These are phyloP conservation scores for Cryphonectria parasitica DNA, from an alignment of 2,329 filamentous ascomycete genomes.

Conservation along the genomic window DNA sequence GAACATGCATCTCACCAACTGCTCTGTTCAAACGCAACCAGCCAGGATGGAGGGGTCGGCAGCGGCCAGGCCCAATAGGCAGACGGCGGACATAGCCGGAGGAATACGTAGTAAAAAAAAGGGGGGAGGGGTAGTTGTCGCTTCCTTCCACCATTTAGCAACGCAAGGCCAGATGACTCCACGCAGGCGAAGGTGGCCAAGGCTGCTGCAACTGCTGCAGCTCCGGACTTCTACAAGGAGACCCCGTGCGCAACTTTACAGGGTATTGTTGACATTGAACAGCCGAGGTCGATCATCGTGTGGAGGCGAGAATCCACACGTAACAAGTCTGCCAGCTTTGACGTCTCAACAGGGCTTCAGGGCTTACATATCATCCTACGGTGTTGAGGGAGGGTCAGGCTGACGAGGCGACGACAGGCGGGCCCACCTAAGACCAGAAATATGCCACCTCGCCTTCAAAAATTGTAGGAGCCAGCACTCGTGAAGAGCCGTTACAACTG, in stretches of 20 bases:
- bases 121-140: background rate
- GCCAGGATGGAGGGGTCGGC: background rate
- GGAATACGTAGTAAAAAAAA: too few relatives aligned
- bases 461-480: background rate
- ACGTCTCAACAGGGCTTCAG: background rate
- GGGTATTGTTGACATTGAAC: conserved; percentile 6
- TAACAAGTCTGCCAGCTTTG: conserved; percentile 15
- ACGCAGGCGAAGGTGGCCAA: background rate
- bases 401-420: conserved; percentile 7
- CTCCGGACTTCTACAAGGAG: background rate
- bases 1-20: background rate
- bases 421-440: conserved; percentile 1
- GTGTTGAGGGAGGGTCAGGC: background rate
- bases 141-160: background rate
- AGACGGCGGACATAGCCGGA: background rate
- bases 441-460: background rate
- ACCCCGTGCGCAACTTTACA: background rate
- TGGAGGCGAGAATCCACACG: conserved; percentile 18
- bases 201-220: background rate
- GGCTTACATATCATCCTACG: background rate
- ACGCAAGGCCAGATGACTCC: background rate
- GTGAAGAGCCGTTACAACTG: background rate
- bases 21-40: background rate
- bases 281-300: conserved; percentile 9
- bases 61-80: background rate